Percentiles rank a stretch among this genome's conserved stretches.
Conservation (phyloP, 805 yeast species). For the Metschnikowia matae region DNA sequence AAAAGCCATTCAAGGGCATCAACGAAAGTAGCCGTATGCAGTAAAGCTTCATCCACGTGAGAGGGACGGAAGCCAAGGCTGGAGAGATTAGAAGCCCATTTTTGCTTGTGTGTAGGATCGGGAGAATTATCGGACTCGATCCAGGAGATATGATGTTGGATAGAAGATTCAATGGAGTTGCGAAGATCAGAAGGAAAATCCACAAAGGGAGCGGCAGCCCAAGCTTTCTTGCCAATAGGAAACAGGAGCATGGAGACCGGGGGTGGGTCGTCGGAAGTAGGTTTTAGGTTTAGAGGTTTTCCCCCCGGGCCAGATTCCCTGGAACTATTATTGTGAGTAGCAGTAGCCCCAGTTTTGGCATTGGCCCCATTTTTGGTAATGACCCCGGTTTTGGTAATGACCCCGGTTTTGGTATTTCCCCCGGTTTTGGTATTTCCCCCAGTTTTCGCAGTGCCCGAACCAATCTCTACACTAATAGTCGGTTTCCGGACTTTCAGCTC, state of each 20-base stretch:
- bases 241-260: background rate
- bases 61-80: conserved; percentile 56
- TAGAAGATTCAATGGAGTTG: conserved; percentile 55
- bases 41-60: conserved; percentile 71
- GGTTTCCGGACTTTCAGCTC: conserved; percentile 49
- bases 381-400: no score
- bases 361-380: no score
- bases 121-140: conserved; percentile 16
- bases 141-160: conserved; percentile 60
- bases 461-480: conserved; percentile 30
- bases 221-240: conserved; percentile 50
- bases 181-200: conserved; percentile 65
- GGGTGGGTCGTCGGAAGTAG: background rate
- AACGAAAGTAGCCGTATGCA: conserved; percentile 47
- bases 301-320: background rate
- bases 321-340: background rate
- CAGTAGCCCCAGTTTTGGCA: no score
- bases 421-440: background rate
- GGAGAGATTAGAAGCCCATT: conserved; percentile 10
- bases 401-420: no score
- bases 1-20: conserved; percentile 71
- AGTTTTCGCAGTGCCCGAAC: background rate
- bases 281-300: background rate
- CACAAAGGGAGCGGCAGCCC: conserved; percentile 68
- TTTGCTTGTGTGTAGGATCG: conserved; percentile 7